Evolutionary conservation across 352 stramenopile species (phyloP).

Genomic region (Phytophthora niederhauseri): DNA sequence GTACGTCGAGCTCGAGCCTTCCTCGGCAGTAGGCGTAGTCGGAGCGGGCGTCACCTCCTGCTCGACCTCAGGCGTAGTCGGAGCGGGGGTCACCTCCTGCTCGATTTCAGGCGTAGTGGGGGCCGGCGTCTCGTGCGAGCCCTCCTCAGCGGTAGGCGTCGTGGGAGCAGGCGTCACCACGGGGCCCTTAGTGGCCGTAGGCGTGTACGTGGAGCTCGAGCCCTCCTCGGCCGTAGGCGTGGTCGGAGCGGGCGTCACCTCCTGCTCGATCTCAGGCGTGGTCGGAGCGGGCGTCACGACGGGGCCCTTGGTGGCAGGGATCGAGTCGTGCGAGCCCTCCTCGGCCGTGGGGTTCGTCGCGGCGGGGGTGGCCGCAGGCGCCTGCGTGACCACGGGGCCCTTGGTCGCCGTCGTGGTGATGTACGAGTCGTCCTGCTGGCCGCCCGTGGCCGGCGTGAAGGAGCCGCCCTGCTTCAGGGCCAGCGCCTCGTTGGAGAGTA

Average conservation of each 20-base stretch:
- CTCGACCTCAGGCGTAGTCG: background rate
- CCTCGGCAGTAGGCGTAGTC: too few species aligned
- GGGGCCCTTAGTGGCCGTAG: background rate
- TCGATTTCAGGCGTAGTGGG: constrained; percentile 3
- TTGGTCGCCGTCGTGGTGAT: constrained; percentile 8
- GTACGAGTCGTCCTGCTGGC: constrained; percentile 32
- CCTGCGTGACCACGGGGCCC: constrained; percentile 1
- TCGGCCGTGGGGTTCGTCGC: constrained; percentile 10
- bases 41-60: too few species aligned
- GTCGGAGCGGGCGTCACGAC: constrained; percentile 1
- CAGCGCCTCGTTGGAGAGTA: constrained; percentile 44
- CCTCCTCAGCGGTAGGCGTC: constrained; percentile 4
- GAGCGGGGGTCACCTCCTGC: background rate
- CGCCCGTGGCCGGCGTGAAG: constrained; percentile 18
- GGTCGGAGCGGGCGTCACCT: background rate
- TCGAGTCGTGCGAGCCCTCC: constrained; percentile 2
- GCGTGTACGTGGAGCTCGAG: background rate
- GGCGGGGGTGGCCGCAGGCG: constrained; percentile 22
- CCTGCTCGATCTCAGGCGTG: background rate
- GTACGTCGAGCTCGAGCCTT: too few species aligned
- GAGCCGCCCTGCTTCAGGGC: constrained; percentile 28
- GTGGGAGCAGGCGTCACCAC: constrained; percentile 2
- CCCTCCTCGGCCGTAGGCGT: background rate
- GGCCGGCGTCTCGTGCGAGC: background rate
- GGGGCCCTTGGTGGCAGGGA: background rate